Base-by-base conservation (phyloP, 192 early-diverging fungal genomes). In the Haplosporangium gracile region DNA sequence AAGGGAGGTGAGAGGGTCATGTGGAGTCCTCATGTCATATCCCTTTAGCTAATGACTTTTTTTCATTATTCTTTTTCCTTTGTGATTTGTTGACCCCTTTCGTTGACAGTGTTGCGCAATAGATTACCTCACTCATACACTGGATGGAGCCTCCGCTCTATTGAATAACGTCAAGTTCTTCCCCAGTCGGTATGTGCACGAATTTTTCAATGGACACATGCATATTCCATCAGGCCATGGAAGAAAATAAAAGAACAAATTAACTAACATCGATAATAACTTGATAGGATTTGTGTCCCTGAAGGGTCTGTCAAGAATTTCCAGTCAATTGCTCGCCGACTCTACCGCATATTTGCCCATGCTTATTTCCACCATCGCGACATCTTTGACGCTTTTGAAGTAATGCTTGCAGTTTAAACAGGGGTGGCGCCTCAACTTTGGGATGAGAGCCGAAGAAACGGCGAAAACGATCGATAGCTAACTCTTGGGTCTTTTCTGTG, bases 261-360 rank as follows among this genome's bases (percentile, higher is more conserved):
- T 7, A 6, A 63, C 7, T 49, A 63, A 47, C 24, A 29, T 74
- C 2, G 24, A 68, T 20, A 8, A 26, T 0, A 24, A 4, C 11
- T 29, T 60, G 42, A 15, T 75, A 94, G 93, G 26, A 90, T 92
- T 36, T 83, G 88, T 40, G 89, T 94, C 18, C 94, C 95, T 2
- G 92, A 90, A 34, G 77, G 94, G 6, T 95, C 96, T 68, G 63
- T 95, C n/a, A 97, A 97, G 86, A 95, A 97, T 57, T 97, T 97
- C 78, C 93, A 95, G 79, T 93, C 93, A 57, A 97, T 98, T 78
- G 96, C 96, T 3, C 88, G 98, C n/a, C 84, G 98, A 42, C 91
- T 99, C 24, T 98, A 99, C 82, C 92, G 98, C n/a, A 95, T 99
- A 36, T 99, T 99, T 90, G 97, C 98, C 2, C 98, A 99, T 88